Evolutionary conservation across 2,329 filamentous ascomycete species (phyloP).

Genomic region (Dothideomycetes sp.): DNA sequence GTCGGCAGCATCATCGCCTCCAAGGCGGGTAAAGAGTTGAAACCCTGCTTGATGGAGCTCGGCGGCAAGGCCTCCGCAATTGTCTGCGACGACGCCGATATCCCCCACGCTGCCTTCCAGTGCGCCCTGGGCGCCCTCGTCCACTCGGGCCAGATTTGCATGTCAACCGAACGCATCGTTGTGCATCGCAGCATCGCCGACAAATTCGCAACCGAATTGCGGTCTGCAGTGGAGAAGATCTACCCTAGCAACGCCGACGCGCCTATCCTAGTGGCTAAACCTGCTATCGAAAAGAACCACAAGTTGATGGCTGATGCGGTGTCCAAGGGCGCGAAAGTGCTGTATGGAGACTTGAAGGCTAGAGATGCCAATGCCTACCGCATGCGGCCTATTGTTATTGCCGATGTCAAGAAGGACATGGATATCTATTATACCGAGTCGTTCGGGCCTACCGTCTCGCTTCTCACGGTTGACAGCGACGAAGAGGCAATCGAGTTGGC

Average conservation of each 20-base stretch:
- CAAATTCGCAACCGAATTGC: conserved; percentile 40
- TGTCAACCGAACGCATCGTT: conserved; percentile 67
- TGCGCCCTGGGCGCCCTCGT: conserved; percentile 8
- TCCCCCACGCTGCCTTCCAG: conserved; percentile 18
- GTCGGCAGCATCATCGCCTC: conserved; percentile 17
- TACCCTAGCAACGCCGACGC: conserved; percentile 29
- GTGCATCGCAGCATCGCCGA: conserved; percentile 44
- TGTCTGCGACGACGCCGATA: conserved; percentile 30
- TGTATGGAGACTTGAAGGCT: conserved; percentile 7
- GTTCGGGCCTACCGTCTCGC: conserved; percentile 23
- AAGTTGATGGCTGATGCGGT: conserved; percentile 44
- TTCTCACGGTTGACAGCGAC: conserved; percentile 10
- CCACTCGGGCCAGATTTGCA: conserved; percentile 41
- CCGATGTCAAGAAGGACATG: conserved; percentile 55
- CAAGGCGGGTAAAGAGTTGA: conserved; percentile 26
- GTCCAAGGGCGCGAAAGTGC: conserved; percentile 40
- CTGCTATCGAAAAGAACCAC: conserved; percentile 39
- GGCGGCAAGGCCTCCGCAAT: conserved; percentile 33
- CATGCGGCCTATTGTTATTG: conserved; percentile 54
- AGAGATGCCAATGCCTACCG: conserved; percentile 16
- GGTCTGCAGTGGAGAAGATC: conserved; percentile 33
- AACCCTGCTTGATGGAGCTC: conserved; percentile 33
- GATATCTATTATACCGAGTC: conserved; percentile 60
- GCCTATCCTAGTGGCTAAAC: conserved; percentile 28
- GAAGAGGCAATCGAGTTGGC: conserved; percentile 17